Base-by-base conservation (phyloP, 192 early-diverging fungal species). In the Funneliformis geosporum region DNA sequence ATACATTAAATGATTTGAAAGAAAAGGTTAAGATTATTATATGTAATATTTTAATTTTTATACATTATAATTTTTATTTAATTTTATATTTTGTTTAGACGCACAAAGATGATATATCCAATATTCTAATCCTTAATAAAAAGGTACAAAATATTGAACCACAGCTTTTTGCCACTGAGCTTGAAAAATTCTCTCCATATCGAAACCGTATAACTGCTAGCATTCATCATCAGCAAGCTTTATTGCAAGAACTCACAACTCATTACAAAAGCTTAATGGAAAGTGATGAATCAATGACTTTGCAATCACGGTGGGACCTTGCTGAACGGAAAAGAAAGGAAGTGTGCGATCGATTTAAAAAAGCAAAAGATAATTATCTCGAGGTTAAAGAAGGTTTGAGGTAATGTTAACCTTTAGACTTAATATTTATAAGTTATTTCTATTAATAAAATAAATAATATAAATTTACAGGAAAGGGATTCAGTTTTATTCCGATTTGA, bases 31-130 rank as follows among this genome's bases (percentile, higher is more conserved):
- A 65, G n/a, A 16, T 39, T 23, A 0, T 23, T 42, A 40, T 3
- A n/a, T 25, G 16, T 46, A 14, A 27, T 27, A 18, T 33, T 25
- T 44, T 64, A 33, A 65, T n/a, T 28, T 12, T 44, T 55, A 27
- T 38, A 28, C 2, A 59, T 66, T 4, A 9, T 5, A 16, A 40
- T 18, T 25, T 10, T 42, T 60, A 5, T 9, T 73, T 67, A 66
- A 47, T 47, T 5, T 7, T 65, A 65, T 21, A 66, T 6, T 39
- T 18, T 16, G 4, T 40, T 8, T 79, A 88, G 88, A 88, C 93
- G 2, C 92, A 92, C 66, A 85, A 95, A 72, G 97, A 99, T 84
- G 96, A 99, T 77, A 98, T 98, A 61, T 94, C 93, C 27, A 89
- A 89, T 25, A 70, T 94, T 11, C 79, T 97, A 64, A 87, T 96